Evolutionary conservation across 2,329 filamentous ascomycete species (phyloP).

Genomic region (Metarhizium anisopliae): DNA sequence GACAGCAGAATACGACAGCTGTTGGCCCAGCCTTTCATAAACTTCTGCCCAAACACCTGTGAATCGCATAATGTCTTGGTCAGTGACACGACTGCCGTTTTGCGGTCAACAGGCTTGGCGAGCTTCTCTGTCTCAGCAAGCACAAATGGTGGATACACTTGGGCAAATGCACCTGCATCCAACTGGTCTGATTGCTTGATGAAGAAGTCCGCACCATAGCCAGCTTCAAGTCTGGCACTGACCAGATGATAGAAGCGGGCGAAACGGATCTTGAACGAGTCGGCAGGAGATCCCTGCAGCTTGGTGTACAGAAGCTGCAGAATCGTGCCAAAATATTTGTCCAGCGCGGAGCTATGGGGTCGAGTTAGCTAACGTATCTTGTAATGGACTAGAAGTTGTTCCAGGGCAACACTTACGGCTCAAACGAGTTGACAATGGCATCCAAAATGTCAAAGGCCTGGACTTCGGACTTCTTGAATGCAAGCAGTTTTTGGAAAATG

Average conservation of each 20-base stretch:
- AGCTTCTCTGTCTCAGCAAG: slow-evolving; percentile 85
- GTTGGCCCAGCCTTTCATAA: slow-evolving; percentile 82
- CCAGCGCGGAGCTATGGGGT: slow-evolving; percentile 46
- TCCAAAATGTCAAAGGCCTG: slow-evolving; percentile 89
- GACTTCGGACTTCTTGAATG: slow-evolving; percentile 72
- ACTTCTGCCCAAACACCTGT: slow-evolving; percentile 69
- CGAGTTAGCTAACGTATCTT: neutral
- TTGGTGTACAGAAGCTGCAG: slow-evolving; percentile 74
- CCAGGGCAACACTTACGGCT: slow-evolving; percentile 46
- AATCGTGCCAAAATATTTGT: slow-evolving; percentile 71
- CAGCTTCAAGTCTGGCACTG: slow-evolving; percentile 65
- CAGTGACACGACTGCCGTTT: slow-evolving; percentile 85
- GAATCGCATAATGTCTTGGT: slow-evolving; percentile 89
- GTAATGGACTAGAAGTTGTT: neutral
- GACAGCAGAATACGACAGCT: slow-evolving; percentile 86
- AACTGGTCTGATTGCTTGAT: slow-evolving; percentile 75
- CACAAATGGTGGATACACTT: slow-evolving; percentile 79
- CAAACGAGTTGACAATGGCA: slow-evolving; percentile 62
- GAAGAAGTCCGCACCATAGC: slow-evolving; percentile 89
- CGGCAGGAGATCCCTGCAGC: slow-evolving; percentile 58
- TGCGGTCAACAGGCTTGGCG: slow-evolving; percentile 79
- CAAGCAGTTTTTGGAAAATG: slow-evolving; percentile 87
- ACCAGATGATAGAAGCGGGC: slow-evolving; percentile 92
- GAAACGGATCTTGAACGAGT: slow-evolving; percentile 79
- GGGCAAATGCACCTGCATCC: slow-evolving; percentile 70